phyloP scores from a whole-genome alignment of 768 basidiomycete genomes.

The Collybiopsis confluens region DNA sequence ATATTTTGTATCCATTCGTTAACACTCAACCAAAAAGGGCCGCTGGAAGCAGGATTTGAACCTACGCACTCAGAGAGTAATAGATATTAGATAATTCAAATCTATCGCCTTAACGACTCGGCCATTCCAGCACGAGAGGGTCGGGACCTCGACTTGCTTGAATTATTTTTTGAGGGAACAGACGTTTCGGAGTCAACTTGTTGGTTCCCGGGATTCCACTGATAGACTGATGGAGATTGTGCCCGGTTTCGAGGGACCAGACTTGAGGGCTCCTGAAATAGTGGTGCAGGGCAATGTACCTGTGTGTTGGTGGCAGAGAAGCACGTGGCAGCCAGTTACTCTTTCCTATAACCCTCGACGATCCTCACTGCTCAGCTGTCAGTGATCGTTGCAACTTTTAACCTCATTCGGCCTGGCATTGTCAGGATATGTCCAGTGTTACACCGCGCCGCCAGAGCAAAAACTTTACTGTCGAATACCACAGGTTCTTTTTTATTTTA shows the following conservation, averaged over 20 bases:
- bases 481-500: constrained; percentile 39
- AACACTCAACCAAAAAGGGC: constrained; percentile 37
- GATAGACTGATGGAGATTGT: too few species aligned
- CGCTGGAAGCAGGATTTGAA: constrained; percentile 90
- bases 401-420: not conserved
- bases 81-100: constrained; percentile 49
- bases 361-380: too few species aligned
- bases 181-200: too few species aligned
- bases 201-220: too few species aligned
- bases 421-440: constrained; percentile 9
- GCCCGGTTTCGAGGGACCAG: too few species aligned
- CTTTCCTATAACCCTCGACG: too few species aligned
- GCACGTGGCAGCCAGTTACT: too few species aligned
- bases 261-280: too few species aligned
- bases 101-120: constrained; percentile 93
- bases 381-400: not conserved
- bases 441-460: constrained; percentile 42
- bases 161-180: too few species aligned
- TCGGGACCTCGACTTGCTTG: too few species aligned
- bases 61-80: constrained; percentile 48
- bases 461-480: constrained; percentile 66
- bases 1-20: not conserved
- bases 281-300: too few species aligned
- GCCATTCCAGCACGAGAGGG: constrained; percentile 67
- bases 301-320: too few species aligned